Evolutionary conservation across 2,329 filamentous ascomycete species (phyloP), one percentile per base, ranked within the genome.

Genomic region (Knoxdaviesia capensis): DNA sequence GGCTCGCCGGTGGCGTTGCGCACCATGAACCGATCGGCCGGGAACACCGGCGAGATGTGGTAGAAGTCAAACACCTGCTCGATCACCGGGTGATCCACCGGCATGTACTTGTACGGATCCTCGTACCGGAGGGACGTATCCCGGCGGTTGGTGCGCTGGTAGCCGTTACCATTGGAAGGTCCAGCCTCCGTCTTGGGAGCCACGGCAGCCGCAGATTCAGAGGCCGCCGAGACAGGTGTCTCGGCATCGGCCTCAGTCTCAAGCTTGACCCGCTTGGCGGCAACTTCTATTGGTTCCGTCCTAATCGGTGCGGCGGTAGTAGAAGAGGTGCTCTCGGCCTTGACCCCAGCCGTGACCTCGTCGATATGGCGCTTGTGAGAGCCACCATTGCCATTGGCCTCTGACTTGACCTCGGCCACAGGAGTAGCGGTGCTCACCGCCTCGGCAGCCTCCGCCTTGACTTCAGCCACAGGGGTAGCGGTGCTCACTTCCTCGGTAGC

Each of bases 71-170:
- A 80, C 53, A 98, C 88, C 43, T 70, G 68, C 47, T 75, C 58
- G 42, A 98, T 77, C 45, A 90, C 83, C 3, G 75, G 64, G 56
- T 94, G 83, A 30, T 79, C 69, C 0, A 74, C 60, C 6, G 77
- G 60, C 36, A 98, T 71, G 55, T 86, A 98, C 56, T 94, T 94
- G 69, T 94, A 98, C 5, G 87, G 83, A 57, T 98, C 90, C 58
- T 96, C 90, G 20, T 48, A 48, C 34, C 44, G 42, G 42, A 48
- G 47, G 9, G 48, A 77, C 69, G 10, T 71, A 72, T 40, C 65
- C 66, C 45, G 57, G 56, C 51, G 55, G 10, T 38, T 38, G 31
- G 29, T 11, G 33, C 42, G 32, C 38, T 5, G 31, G 7, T 6
- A 36, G 32, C 7, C 28, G 31, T 31, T 31, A 10, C 41, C 41